Evolutionary conservation across 1,284 basidiomycete genomes (phyloP).

Genomic region (Sporisorium exsertum): DNA sequence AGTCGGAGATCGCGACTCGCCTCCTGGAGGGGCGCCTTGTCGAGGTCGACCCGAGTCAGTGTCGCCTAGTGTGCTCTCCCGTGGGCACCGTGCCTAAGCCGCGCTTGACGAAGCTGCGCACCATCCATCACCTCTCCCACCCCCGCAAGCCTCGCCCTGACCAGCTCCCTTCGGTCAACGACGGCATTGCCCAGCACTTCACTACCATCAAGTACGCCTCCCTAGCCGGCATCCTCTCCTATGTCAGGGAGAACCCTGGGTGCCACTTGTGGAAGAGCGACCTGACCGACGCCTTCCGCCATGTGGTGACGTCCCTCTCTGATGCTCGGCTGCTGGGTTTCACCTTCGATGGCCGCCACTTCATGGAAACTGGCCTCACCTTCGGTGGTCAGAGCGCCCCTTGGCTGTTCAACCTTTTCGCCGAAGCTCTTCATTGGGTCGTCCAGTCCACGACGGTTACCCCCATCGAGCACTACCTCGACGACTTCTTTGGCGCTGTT

Average conservation of each 20-base stretch:
- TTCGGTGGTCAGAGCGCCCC: background rate
- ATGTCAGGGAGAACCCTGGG: background rate
- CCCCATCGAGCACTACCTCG: background rate
- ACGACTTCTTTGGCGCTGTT: background rate
- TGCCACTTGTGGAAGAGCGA: background rate
- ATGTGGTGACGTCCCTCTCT: background rate
- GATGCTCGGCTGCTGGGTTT: background rate
- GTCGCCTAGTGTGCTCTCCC: background rate
- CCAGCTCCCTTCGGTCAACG: background rate
- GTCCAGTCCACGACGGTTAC: background rate
- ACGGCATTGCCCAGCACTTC: background rate
- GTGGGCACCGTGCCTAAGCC: background rate
- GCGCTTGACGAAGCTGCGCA: background rate
- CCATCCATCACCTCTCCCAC: background rate
- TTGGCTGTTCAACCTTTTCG: background rate
- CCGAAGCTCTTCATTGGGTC: background rate
- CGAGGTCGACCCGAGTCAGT: too few relatives aligned
- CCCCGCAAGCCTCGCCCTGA: too few relatives aligned
- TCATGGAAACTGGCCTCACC: background rate
- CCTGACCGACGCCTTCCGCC: background rate
- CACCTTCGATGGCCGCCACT: background rate
- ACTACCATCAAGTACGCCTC: background rate
- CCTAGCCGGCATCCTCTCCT: too few relatives aligned
- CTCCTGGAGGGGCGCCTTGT: too few relatives aligned
- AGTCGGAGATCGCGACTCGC: too few relatives aligned